Percentiles rank a stretch among this genome's conserved stretches.
phyloP scores from a whole-genome alignment of 257 asterid species.

The Solanum ossicruentum region DNA sequence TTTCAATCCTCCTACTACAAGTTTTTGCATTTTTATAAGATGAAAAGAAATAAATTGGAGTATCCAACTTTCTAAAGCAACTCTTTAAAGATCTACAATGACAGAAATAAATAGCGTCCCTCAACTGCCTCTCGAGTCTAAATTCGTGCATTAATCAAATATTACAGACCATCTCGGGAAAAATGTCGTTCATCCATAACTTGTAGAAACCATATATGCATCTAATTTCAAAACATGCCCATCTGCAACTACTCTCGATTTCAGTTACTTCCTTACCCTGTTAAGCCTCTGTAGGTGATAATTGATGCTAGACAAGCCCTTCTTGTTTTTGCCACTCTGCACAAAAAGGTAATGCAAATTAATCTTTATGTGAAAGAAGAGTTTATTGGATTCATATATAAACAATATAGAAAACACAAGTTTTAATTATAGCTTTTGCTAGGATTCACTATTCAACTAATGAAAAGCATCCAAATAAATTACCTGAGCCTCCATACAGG shows the following conservation, averaged over 20 bases:
- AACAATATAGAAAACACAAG: too few species aligned
- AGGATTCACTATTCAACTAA: not conserved
- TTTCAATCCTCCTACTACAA: not conserved
- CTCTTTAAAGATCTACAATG: not conserved
- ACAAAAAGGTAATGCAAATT: not conserved
- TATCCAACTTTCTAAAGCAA: not conserved
- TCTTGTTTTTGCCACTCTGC: conserved; percentile 48
- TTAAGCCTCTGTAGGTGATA: conserved; percentile 88
- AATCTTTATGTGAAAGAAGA: not conserved
- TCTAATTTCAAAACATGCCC: not conserved
- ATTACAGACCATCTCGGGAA: not conserved
- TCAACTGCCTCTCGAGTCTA: not conserved
- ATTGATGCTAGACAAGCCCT: conserved; percentile 77
- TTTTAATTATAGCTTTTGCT: too few species aligned
- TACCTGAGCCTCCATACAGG: conserved; percentile 94
- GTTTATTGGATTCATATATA: not conserved
- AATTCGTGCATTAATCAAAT: not conserved
- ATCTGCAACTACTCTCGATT: not conserved
- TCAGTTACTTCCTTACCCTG: conserved; percentile 46
- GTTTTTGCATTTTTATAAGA: not conserved
- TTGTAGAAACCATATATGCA: not conserved
- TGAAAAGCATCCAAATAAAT: not conserved
- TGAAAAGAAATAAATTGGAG: not conserved
- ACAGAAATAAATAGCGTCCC: not conserved
- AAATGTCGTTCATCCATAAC: not conserved